Percentiles rank a stretch among this genome's conserved stretches.
Conservation (phyloP, 345 rosid species). For the Physaria fendleri region DNA sequence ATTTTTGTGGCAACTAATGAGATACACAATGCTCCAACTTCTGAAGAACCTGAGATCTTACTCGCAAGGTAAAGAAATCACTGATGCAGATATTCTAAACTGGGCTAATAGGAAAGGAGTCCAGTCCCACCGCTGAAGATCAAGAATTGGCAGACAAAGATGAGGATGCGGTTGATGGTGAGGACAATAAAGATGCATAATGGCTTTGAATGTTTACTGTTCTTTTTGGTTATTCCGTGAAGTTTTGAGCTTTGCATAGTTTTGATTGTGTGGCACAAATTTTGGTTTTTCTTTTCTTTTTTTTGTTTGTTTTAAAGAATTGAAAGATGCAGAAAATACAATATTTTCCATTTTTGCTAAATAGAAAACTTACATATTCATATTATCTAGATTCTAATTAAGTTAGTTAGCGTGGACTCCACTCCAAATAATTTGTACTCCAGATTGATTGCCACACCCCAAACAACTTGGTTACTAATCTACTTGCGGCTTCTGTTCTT, state of each 20-base stretch:
- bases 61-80: slow-evolving; percentile 89
- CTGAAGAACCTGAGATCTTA: slow-evolving; percentile 81
- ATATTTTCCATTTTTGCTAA: too few species aligned
- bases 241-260: slow-evolving; percentile 21
- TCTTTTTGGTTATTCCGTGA: slow-evolving; percentile 12
- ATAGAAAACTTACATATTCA: too few species aligned
- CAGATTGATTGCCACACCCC: too few species aligned
- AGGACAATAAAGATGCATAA: slow-evolving; percentile 17
- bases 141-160: slow-evolving; percentile 12
- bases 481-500: too few species aligned
- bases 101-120: slow-evolving; percentile 85
- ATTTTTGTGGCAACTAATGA: slow-evolving; percentile 92
- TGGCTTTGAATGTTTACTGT: neutral
- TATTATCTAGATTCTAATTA: too few species aligned
- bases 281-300: too few species aligned
- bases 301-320: too few species aligned
- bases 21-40: slow-evolving; percentile 94
- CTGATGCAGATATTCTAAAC: slow-evolving; percentile 71
- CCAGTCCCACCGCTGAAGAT: slow-evolving; percentile 10
- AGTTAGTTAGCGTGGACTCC: too few species aligned
- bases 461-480: too few species aligned
- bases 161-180: slow-evolving; percentile 17
- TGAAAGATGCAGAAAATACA: too few species aligned
- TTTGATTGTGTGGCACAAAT: slow-evolving; percentile 12
- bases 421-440: too few species aligned